A percentile compares a stretch with the other conserved stretches of the same genome.
phyloP scores from a whole-genome alignment of 1,284 basidiomycete species.

The Puccinia novopanici region DNA sequence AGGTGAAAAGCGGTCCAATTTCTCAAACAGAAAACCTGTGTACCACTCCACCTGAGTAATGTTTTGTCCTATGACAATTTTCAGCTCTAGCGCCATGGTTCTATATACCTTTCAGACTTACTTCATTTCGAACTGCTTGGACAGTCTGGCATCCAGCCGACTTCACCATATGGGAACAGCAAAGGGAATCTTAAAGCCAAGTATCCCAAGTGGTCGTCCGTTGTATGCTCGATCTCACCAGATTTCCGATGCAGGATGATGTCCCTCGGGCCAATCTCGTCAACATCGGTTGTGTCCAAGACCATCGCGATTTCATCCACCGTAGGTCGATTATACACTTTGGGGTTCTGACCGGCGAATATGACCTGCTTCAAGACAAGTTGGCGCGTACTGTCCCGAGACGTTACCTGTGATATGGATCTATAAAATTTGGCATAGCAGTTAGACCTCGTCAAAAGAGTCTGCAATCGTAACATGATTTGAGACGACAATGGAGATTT shows the following conservation, averaged over 20 bases:
- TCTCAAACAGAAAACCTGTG: no score
- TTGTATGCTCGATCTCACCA: not conserved
- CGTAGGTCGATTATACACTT: not conserved
- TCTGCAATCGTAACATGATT: not conserved
- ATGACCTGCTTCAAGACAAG: not conserved
- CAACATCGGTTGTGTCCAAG: not conserved
- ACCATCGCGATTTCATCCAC: no score
- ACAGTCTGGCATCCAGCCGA: not conserved
- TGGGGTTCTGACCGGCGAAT: not conserved
- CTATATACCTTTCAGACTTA: no score
- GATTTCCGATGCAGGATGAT: not conserved
- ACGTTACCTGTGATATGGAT: not conserved
- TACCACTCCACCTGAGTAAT: no score
- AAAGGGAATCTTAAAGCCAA: slow-evolving; percentile 10
- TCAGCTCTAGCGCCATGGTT: no score
- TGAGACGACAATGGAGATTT: no score
- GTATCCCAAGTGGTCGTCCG: not conserved
- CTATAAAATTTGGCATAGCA: not conserved
- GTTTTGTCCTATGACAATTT: no score
- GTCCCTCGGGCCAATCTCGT: not conserved
- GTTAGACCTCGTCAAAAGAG: not conserved
- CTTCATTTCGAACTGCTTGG: no score
- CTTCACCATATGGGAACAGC: slow-evolving; percentile 18
- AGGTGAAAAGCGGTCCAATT: no score
- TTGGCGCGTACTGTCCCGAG: no score